Conservation (phyloP, 805 yeast species). For the Priceomyces medius region DNA sequence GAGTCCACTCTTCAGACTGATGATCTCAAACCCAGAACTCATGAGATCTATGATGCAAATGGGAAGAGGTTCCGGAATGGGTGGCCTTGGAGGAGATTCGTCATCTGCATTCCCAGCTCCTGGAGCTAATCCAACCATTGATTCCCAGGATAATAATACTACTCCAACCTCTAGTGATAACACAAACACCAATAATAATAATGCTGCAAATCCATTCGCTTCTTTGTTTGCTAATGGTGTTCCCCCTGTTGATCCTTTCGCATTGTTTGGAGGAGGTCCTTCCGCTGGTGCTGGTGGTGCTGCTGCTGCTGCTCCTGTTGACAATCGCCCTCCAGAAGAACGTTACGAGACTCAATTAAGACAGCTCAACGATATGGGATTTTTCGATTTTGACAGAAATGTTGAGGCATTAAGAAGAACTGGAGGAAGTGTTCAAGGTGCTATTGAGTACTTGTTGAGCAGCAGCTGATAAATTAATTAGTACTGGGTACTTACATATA, state of each 20-base stretch:
- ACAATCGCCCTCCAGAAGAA: constrained; percentile 47
- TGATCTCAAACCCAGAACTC: constrained; percentile 74
- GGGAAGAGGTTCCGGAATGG: constrained; percentile 51
- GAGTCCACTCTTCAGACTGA: constrained; percentile 75
- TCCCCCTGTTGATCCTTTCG: constrained; percentile 53
- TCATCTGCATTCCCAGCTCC: constrained; percentile 26
- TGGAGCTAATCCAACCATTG: constrained; percentile 38
- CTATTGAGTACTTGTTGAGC: constrained; percentile 74
- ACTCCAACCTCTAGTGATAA: constrained; percentile 8
- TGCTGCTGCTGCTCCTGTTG: constrained; percentile 31
- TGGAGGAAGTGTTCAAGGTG: constrained; percentile 98
- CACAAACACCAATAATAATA: constrained; percentile 10
- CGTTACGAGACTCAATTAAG: constrained; percentile 43
- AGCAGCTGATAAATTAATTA: constrained; percentile 10
- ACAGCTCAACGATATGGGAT: constrained; percentile 55
- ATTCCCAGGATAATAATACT: constrained; percentile 12
- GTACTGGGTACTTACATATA: not conserved
- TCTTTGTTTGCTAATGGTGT: constrained; percentile 34
- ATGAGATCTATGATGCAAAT: constrained; percentile 79
- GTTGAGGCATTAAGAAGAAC: constrained; percentile 89
- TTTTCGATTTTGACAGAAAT: constrained; percentile 87
- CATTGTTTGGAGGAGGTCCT: constrained; percentile 39
- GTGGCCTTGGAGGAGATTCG: constrained; percentile 21
- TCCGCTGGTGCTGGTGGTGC: constrained; percentile 18
- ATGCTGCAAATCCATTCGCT: constrained; percentile 39